A percentile compares a stretch with the other conserved stretches of the same genome.
Conservation (phyloP, 305 asterid genomes). For the Solanum hybrid region DNA sequence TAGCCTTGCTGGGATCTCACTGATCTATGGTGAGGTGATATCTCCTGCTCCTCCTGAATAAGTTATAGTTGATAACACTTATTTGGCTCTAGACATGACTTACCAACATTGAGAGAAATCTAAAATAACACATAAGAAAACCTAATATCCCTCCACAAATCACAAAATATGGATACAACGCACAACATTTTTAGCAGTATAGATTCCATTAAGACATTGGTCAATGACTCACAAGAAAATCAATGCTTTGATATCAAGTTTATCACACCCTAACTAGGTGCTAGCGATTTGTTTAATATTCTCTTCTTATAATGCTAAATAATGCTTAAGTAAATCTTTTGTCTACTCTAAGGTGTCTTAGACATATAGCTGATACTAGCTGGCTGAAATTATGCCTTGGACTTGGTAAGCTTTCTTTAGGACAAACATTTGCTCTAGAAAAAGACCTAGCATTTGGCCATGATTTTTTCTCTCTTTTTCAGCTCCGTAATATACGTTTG, state of each 20-base stretch:
- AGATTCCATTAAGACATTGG: background rate
- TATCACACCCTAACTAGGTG: background rate
- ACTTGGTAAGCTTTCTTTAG: background rate
- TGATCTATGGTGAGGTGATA: background rate
- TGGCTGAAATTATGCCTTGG: background rate
- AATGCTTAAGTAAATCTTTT: background rate
- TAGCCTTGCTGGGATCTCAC: background rate
- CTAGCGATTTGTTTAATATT: background rate
- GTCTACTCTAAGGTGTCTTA: background rate
- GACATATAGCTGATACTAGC: background rate
- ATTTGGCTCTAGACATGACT: background rate
- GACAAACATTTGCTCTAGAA: background rate
- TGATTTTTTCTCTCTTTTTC: background rate
- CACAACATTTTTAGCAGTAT: background rate
- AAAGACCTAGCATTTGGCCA: background rate
- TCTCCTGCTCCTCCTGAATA: background rate
- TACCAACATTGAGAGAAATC: background rate
- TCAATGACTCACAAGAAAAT: background rate
- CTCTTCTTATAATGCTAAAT: background rate
- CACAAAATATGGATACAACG: background rate
- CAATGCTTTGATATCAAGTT: background rate
- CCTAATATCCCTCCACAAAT: background rate
- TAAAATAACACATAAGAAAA: background rate
- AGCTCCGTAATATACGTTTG: rapidly evolving
- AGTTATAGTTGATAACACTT: background rate